Percentiles rank a stretch among this genome's conserved stretches.
Conservation (phyloP, 2,329 filamentous ascomycete species). For the Venturia oleaginea region DNA sequence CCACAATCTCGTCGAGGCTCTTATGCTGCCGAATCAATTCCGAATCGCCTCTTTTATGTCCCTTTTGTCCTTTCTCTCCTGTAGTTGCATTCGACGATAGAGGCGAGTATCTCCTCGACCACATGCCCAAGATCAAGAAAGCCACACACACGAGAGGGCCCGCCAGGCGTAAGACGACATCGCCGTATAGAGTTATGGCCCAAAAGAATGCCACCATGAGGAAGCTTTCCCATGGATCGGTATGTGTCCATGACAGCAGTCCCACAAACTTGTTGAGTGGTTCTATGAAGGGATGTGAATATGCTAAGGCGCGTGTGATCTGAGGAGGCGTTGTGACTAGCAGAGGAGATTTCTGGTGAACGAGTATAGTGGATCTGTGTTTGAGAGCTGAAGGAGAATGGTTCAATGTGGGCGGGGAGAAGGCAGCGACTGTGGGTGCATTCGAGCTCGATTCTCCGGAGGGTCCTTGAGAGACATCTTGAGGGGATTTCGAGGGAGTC, state of each 20-base stretch:
- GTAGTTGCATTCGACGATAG: conserved; percentile 77
- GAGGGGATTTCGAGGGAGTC: conserved; percentile 24
- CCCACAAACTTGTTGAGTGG: conserved; percentile 80
- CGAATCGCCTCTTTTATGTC: conserved; percentile 40
- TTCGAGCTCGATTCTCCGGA: conserved; percentile 35
- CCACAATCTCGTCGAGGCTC: conserved; percentile 93
- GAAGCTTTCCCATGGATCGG: conserved; percentile 95
- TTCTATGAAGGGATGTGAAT: conserved; percentile 88
- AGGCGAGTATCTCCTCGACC: conserved; percentile 79
- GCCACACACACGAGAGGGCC: conserved; percentile 77
- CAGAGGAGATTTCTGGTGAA: conserved; percentile 92
- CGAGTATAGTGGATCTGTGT: conserved; percentile 81
- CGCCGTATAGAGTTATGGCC: conserved; percentile 78
- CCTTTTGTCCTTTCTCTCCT: conserved; percentile 49
- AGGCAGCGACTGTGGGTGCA: conserved; percentile 74
- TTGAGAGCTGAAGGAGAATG: conserved; percentile 57
- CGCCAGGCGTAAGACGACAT: conserved; percentile 67
- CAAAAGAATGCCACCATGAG: conserved; percentile 78
- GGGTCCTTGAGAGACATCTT: conserved; percentile 29
- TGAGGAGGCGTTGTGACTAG: conserved; percentile 89
- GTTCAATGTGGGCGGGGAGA: conserved; percentile 74
- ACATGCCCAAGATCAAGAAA: conserved; percentile 82
- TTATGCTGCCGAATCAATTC: conserved; percentile 76
- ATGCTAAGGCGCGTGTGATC: conserved; percentile 86
- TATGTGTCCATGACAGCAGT: conserved; percentile 85